Percentiles rank a stretch among this genome's conserved stretches.
phyloP scores from a whole-genome alignment of 306 rosid species.

The Vicia faba region DNA sequence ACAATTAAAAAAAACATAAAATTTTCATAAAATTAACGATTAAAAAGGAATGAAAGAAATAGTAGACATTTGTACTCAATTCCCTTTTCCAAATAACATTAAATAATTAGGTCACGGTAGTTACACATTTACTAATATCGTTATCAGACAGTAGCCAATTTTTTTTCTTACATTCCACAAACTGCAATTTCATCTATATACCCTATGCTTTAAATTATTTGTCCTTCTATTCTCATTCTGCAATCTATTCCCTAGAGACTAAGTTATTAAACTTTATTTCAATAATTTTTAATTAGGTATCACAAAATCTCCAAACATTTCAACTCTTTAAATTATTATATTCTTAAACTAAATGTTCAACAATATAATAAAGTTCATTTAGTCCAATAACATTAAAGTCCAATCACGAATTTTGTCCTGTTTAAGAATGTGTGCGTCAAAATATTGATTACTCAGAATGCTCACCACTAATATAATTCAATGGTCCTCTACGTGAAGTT shows the following conservation, averaged over 20 bases:
- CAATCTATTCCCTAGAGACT: neutral
- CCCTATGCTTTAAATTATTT: neutral
- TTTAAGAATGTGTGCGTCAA: no score
- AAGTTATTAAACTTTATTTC: neutral
- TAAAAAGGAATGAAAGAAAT: no score
- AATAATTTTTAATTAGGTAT: no score
- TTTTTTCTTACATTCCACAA: constrained; percentile 12
- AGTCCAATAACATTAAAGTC: no score
- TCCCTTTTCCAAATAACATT: constrained; percentile 33
- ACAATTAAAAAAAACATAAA: no score
- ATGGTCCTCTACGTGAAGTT: no score
- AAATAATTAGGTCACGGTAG: constrained; percentile 38
- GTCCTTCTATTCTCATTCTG: neutral
- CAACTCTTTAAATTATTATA: neutral
- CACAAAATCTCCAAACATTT: neutral
- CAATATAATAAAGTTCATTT: no score
- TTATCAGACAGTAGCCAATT: constrained; percentile 10
- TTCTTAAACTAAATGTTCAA: neutral
- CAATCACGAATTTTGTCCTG: no score
- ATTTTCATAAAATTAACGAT: no score
- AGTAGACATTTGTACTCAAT: constrained; percentile 26
- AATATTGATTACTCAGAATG: no score
- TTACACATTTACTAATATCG: constrained; percentile 37
- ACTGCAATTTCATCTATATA: constrained; percentile 14
- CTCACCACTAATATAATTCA: no score